Conservation (phyloP, 2,329 filamentous ascomycete species). For the Tolypocladium tundrense region DNA sequence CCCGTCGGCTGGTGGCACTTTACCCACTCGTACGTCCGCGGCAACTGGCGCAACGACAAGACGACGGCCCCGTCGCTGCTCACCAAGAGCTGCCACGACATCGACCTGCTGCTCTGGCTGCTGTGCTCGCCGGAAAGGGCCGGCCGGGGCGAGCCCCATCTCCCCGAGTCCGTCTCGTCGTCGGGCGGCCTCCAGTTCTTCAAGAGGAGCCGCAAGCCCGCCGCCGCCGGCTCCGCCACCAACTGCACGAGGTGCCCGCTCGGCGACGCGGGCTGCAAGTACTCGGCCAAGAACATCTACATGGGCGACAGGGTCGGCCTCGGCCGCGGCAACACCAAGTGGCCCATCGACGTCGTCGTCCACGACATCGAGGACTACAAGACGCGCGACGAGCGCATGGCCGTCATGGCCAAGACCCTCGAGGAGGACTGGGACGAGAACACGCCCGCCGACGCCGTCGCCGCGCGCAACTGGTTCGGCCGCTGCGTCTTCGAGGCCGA, state of each 20-base stretch:
- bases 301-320: constrained; percentile 54
- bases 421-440: constrained; percentile 42
- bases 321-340: constrained; percentile 54
- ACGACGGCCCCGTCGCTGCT: constrained; percentile 71
- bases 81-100: constrained; percentile 93
- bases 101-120: constrained; percentile 87
- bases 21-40: constrained; percentile 78
- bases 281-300: constrained; percentile 79
- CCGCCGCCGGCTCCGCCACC: constrained; percentile 61
- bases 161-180: constrained; percentile 67
- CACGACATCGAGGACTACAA: constrained; percentile 81
- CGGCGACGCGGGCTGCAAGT: constrained; percentile 65
- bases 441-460: constrained; percentile 36
- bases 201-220: constrained; percentile 64
- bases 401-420: constrained; percentile 32
- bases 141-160: constrained; percentile 46
- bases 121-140: constrained; percentile 58
- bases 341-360: constrained; percentile 84
- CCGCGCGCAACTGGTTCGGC: constrained; percentile 66
- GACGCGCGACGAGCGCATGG: constrained; percentile 25
- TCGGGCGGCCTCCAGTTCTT: constrained; percentile 72
- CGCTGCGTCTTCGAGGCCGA: constrained; percentile 91
- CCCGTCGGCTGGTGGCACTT: constrained; percentile 97
- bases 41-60: constrained; percentile 83
- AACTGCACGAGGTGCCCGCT: constrained; percentile 71